Evolutionary conservation across 2,329 filamentous ascomycete genomes (phyloP), one percentile per base, ranked within the genome.

Genomic region (Aspergillus sclerotialis): DNA sequence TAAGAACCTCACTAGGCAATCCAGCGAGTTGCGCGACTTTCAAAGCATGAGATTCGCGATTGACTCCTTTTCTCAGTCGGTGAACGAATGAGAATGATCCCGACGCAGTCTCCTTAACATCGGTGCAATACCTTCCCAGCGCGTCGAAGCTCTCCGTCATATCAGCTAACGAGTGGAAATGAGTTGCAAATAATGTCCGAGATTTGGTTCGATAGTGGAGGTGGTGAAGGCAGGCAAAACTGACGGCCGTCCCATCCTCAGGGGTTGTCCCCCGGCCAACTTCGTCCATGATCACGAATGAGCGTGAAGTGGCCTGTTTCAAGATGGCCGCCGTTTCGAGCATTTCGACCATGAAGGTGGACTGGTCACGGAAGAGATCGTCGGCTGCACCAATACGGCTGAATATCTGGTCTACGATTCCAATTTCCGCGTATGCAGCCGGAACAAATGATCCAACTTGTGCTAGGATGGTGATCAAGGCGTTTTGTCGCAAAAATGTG

Each of bases 291-390:
- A 98, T 90, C 40, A 92, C 90, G 50, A 98, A 93, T 0, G 84
- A 92, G 15, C 82, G 75, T 2, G 79, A 65, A 1, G 90, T 96
- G 0, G 92, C 90, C 46, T 84, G 74, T 40, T 82, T 84, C 33
- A 98, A 72, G 34, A 98, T 98, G 16, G 83, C 75, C 2, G 90
- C 89, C 13, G 92, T 94, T 64, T 98, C 92, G 2, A 95, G 74
- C 92, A 98, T 98, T 65, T 98, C 92, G 1, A 96, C 87, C 92
- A 98, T 96, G 63, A 98, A 98, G 0, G 93, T 98, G 34, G 87
- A 94, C 61, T 96, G 89, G 65, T 94, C 84, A 32, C 80, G 78
- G 65, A 84, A 95, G n/a, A 98, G 71, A 56, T 94, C 90, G 60
- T 98, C 93, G 2, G 90, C 92, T 1, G 88, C 93, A 2, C 92